Evolutionary conservation across 768 basidiomycete species (phyloP), one percentile per base, ranked within the genome.

Genomic region (Atractiella rhizophila): DNA sequence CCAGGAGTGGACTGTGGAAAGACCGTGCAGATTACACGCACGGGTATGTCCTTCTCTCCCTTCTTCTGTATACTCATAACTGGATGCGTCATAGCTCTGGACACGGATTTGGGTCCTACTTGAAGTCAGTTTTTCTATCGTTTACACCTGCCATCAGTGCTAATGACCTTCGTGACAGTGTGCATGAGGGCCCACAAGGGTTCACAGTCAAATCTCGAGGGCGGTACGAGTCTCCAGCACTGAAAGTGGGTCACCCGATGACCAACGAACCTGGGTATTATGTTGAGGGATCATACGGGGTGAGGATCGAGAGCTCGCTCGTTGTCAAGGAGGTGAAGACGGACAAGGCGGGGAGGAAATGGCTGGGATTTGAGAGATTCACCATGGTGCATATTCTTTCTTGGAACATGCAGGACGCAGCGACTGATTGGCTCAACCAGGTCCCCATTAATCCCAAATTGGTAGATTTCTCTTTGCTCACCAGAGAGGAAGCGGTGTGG

Each of bases 361-460:
- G 82, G 82, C 68, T 82, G 27, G 77, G 75, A 7, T 94, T 88
- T 57, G 80, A 86, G 58, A 74, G 85, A 4, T 63, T 94, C 50
- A 88, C 86, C 2, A 50, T 48, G 11, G 60, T 57, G 15, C 37
- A 51, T 42, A 3, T 4, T 19, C 16, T 5, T 6, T 10, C 13
- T 8, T 28, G 19, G n/a, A 5, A n/a, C 25, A n/a, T 20, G 15
- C 11, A 3, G 15, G 19, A 1, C 20, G 9, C n/a, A n/a, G n/a
- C 18, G 16, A 13, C 40, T 38, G 28, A 42, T 33, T 4, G 11
- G 24, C 30, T 43, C 26, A 12, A 32, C n/a, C 74, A 78, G 61
- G 85, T 94, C 9, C 88, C 88, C 4, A 91, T 94, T 52, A 77
- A 85, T 59, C 77, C 78, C 2, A 66, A 69, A 50, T 76, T 96